Evolutionary conservation across 768 basidiomycete genomes (phyloP).

Genomic region (Zangia roseola): DNA sequence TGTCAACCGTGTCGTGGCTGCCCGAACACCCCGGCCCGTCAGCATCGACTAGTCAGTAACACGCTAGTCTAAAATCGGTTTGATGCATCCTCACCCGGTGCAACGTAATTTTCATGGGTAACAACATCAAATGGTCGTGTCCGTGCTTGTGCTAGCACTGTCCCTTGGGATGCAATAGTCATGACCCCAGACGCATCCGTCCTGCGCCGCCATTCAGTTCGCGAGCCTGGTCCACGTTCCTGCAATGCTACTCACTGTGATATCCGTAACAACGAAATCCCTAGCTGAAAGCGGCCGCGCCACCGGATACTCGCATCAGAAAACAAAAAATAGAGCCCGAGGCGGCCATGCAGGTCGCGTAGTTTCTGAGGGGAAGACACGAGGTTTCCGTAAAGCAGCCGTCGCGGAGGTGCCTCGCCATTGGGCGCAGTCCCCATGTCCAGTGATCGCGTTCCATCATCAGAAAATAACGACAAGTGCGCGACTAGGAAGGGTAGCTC

Average conservation of each 20-base stretch:
- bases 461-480: constrained; percentile 72
- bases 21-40: constrained; percentile 14
- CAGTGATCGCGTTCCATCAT: constrained; percentile 60
- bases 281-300: constrained; percentile 73
- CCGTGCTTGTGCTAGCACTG: constrained; percentile 65
- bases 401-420: constrained; percentile 44
- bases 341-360: constrained; percentile 76
- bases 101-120: constrained; percentile 68
- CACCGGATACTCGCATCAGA: constrained; percentile 86
- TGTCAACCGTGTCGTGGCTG: constrained; percentile 52
- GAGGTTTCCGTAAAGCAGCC: constrained; percentile 80
- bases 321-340: constrained; percentile 86
- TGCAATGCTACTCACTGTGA: constrained; percentile 59
- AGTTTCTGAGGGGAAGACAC: constrained; percentile 80
- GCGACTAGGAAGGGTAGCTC: constrained; percentile 89
- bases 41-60: constrained; percentile 18
- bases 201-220: constrained; percentile 30
- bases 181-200: constrained; percentile 51
- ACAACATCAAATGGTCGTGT: constrained; percentile 81
- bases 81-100: constrained; percentile 62
- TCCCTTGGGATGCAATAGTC: constrained; percentile 56
- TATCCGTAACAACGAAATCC: constrained; percentile 69
- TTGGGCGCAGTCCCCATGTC: constrained; percentile 60
- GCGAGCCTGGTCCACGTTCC: constrained; percentile 10
- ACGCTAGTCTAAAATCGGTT: constrained; percentile 16